Percentiles rank a stretch among this genome's conserved stretches.
Conservation (phyloP, 2,329 filamentous ascomycete genomes). For the Ophiobolus disseminans region DNA sequence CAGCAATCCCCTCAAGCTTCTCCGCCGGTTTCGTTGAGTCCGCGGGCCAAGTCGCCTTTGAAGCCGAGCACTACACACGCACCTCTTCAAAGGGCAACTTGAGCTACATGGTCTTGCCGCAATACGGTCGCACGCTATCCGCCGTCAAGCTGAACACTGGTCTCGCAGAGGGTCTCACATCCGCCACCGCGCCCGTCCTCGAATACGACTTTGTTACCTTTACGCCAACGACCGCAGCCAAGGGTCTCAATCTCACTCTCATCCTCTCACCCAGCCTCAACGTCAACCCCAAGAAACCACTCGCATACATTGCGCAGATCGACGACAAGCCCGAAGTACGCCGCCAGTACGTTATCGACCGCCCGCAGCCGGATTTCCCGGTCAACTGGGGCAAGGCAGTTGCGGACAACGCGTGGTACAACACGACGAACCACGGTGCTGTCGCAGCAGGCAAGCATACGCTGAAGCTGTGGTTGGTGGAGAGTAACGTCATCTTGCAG, state of each 20-base stretch:
- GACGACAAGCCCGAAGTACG: slow-evolving; percentile 51
- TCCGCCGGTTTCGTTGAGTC: slow-evolving; percentile 46
- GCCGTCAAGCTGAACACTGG: slow-evolving; percentile 40
- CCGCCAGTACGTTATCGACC: slow-evolving; percentile 53
- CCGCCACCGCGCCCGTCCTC: slow-evolving; percentile 38
- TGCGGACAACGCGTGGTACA: slow-evolving; percentile 60
- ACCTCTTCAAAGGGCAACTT: slow-evolving; percentile 33
- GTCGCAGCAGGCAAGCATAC: slow-evolving; percentile 49
- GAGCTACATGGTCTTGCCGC: slow-evolving; percentile 38
- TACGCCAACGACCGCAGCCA: slow-evolving; percentile 38
- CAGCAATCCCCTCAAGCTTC: slow-evolving; percentile 39
- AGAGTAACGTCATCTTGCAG: slow-evolving; percentile 52
- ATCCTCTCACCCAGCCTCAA: slow-evolving; percentile 58
- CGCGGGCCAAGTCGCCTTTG: slow-evolving; percentile 43
- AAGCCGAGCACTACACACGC: slow-evolving; percentile 50
- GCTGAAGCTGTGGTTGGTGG: slow-evolving; percentile 55
- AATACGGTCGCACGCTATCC: slow-evolving; percentile 48
- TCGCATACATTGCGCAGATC: slow-evolving; percentile 60
- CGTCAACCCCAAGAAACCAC: slow-evolving; percentile 57
- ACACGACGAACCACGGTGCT: slow-evolving; percentile 49
- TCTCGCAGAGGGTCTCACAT: slow-evolving; percentile 36
- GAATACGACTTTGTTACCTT: slow-evolving; percentile 50
- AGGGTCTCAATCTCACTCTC: slow-evolving; percentile 48
- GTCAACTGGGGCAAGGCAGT: slow-evolving; percentile 59
- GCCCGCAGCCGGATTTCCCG: slow-evolving; percentile 52